Evolutionary conservation across 495 filamentous ascomycete genomes (phyloP).

Genomic region (Opeltia flavorubescens): DNA sequence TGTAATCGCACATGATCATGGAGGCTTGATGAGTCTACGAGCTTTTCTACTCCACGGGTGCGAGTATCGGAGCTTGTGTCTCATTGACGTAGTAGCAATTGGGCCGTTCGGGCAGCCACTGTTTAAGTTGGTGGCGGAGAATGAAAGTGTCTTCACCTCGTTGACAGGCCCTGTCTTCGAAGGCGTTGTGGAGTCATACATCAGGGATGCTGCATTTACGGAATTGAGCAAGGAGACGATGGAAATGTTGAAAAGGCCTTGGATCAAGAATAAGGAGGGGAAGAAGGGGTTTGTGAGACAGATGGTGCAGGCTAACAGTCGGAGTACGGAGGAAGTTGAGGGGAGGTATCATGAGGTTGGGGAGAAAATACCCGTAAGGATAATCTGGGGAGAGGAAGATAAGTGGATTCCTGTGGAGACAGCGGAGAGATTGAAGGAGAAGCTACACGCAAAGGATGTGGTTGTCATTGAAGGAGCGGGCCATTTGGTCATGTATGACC

Average conservation of each 20-base stretch:
- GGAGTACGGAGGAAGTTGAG: slow-evolving; percentile 19
- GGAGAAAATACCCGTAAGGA: slow-evolving; percentile 14
- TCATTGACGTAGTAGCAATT: slow-evolving; percentile 24
- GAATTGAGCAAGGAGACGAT: slow-evolving; percentile 12
- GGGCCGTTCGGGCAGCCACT: slow-evolving; percentile 21
- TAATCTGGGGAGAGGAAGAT: slow-evolving; percentile 26
- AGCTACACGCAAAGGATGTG: too few species aligned
- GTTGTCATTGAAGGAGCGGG: too few species aligned
- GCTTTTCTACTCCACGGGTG: slow-evolving; percentile 17
- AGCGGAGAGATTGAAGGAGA: slow-evolving; percentile 6
- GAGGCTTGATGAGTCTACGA: slow-evolving; percentile 19
- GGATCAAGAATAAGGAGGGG: slow-evolving; percentile 16
- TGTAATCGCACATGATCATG: slow-evolving; percentile 24
- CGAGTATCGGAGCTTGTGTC: slow-evolving; percentile 19
- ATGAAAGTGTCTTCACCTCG: slow-evolving; percentile 17
- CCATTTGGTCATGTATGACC: too few species aligned
- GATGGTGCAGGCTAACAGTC: slow-evolving; percentile 20
- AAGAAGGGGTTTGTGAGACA: slow-evolving; percentile 17
- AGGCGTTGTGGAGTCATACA: slow-evolving; percentile 21
- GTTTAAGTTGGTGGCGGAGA: slow-evolving; percentile 21
- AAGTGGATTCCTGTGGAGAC: slow-evolving; percentile 21
- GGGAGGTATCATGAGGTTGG: slow-evolving; percentile 17
- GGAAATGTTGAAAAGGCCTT: slow-evolving; percentile 18
- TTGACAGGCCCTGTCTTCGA: slow-evolving; percentile 19
- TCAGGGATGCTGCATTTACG: slow-evolving; percentile 17